Evolutionary conservation across 331 rosid genomes (phyloP).

Genomic region (Malus hybrid): DNA sequence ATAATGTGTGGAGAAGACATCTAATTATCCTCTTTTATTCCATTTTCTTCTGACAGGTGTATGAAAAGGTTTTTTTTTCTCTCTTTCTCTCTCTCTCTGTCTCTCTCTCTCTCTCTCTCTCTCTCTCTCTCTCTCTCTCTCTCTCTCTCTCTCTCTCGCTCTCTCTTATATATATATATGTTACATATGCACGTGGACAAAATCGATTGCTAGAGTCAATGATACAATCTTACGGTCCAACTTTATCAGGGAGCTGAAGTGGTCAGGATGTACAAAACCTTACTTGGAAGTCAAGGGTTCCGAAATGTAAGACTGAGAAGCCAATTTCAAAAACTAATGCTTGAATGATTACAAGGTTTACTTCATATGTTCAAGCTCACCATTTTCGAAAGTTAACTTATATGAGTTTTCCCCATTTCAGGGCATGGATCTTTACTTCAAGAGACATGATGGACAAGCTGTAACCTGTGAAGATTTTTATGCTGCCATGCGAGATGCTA

Average conservation of each 20-base stretch:
- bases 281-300: conserved; percentile 87
- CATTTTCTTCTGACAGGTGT: conserved; percentile 54
- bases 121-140: neutral
- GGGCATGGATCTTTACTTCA: conserved; percentile 99
- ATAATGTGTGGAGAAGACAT: conserved; percentile 9
- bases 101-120: neutral
- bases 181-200: neutral
- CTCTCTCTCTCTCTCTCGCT: neutral
- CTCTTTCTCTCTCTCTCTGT: neutral
- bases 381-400: conserved; percentile 10
- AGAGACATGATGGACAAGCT: conserved; percentile 97
- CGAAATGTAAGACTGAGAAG: conserved; percentile 55
- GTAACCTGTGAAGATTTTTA: conserved; percentile 96
- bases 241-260: conserved; percentile 95
- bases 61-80: conserved; percentile 63
- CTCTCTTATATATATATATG: conserved; percentile 9
- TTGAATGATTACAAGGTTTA: neutral
- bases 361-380: neutral
- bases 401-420: conserved; percentile 25
- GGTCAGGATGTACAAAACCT: conserved; percentile 97
- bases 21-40: conserved; percentile 18
- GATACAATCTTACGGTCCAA: conserved; percentile 29
- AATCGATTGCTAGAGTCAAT: neutral
- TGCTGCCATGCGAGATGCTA: conserved; percentile 97
- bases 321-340: conserved; percentile 1